These are phyloP conservation scores for Murraya paniculata DNA, from an alignment of 345 rosid species.

Conservation along the genomic window DNA sequence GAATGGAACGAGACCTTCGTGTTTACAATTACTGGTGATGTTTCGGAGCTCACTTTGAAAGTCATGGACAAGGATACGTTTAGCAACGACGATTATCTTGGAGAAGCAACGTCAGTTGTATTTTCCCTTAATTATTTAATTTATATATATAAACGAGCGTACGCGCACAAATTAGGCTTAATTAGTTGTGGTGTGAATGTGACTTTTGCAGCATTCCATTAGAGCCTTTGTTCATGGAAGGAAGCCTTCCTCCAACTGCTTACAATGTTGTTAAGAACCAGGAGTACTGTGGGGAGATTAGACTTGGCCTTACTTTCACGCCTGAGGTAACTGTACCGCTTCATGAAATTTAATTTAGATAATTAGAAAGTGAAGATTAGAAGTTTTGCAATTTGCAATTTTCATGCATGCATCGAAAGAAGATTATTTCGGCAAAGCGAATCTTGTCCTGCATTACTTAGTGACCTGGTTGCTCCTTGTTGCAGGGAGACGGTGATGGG, in stretches of 20 bases:
- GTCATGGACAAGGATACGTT: conserved; percentile 27
- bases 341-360: background rate
- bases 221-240: conserved; percentile 30
- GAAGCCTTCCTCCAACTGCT: conserved; percentile 26
- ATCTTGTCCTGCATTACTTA: background rate
- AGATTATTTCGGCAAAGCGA: background rate
- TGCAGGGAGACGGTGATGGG: background rate
- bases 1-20: conserved; percentile 38
- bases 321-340: conserved; percentile 18
- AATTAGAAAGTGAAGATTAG: too few species aligned
- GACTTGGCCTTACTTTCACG: conserved; percentile 32
- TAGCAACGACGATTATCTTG: conserved; percentile 27
- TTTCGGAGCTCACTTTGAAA: conserved; percentile 23
- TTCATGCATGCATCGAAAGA: too few species aligned
- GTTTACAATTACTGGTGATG: conserved; percentile 23
- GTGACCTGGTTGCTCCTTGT: background rate
- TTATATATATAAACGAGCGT: background rate
- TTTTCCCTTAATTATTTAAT: background rate
- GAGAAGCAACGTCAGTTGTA: conserved; percentile 27
- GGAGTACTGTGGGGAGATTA: conserved; percentile 30
- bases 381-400: background rate
- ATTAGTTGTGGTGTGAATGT: background rate
- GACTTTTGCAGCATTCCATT: conserved; percentile 26
- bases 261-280: conserved; percentile 31
- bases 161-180: background rate